Base-by-base conservation (phyloP, 352 stramenopile genomes). In the Pythium periplocum region DNA sequence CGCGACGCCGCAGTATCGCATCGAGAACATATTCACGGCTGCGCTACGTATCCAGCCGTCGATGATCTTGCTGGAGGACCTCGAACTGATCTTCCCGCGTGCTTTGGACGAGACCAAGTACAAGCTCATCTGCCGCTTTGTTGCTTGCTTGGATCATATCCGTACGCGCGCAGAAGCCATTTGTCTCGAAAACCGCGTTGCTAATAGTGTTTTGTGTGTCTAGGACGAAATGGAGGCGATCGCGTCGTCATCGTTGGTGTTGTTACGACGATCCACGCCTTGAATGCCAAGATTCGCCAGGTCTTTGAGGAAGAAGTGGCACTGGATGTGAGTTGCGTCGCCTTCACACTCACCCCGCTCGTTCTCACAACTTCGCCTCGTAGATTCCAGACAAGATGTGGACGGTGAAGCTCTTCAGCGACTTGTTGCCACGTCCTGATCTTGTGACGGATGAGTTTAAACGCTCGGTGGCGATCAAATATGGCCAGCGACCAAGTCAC, bases 401-500 rank as follows among this genome's bases (percentile, higher is more conserved):
- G 83, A 79, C 66, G 26, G 39, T 78, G 2, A 55, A 59, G 0
- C 54, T 93, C 32, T 53, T 90, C 6, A 46, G 44, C 2, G 78
- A 71, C 1, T 58, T 90, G 26, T 45, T 83, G 6, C 75, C 77
- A 2, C 36, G 48, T 1, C 55, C 55, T 0, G 48, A 71, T 4
- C n/a, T 55, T 10, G 45, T 91, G 7, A 64, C 65, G 9, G 62
- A 65, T 12, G 67, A 83, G 42, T 71, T 85, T 54, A 68, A 84
- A 7, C 57, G 75, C 47, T 86, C 76, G 0, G 61, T 88, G 33
- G 71, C 77, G 4, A 69, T 90, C 41, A 83, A 84, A 3, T 89
- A 86, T 52, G 82, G 84, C n/a, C 84, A 94, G 45, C 71, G 73
- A 35, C 80, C 80, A 38, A 91, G 84, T 59, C 79, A 88, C 35